phyloP scores from a whole-genome alignment of 768 basidiomycete genomes.

The Boletus patriciae region DNA sequence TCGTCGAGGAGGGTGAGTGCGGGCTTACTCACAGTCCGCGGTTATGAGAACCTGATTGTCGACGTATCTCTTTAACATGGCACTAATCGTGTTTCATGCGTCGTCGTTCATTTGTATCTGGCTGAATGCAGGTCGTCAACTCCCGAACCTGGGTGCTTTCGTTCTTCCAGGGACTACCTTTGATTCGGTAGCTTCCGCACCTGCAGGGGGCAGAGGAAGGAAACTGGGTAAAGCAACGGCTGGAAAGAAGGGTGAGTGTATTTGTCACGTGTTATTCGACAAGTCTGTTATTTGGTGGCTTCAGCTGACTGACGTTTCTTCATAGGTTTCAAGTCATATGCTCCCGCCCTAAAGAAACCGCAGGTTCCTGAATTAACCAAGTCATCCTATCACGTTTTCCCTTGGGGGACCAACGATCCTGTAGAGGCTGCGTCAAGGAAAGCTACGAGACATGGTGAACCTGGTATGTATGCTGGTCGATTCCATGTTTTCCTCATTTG shows the following conservation, averaged over 20 bases:
- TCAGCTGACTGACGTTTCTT: background rate
- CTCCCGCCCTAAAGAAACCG: conserved; percentile 13
- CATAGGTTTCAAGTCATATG: conserved; percentile 9
- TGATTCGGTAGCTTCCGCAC: conserved; percentile 13
- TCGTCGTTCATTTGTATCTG: background rate
- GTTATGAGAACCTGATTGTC: no score
- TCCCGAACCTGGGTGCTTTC: conserved; percentile 30
- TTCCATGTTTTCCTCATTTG: background rate
- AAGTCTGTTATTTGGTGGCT: background rate
- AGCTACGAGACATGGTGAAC: conserved; percentile 12
- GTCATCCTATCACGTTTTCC: conserved; percentile 69
- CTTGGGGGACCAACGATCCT: conserved; percentile 88
- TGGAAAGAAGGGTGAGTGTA: conserved; percentile 16
- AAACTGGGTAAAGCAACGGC: conserved; percentile 15
- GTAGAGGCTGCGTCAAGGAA: conserved; percentile 41
- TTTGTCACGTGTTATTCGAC: background rate
- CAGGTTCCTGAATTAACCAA: conserved; percentile 24
- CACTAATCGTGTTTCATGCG: background rate
- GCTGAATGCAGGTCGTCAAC: conserved; percentile 10
- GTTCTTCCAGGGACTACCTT: conserved; percentile 21
- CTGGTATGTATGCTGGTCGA: conserved; percentile 7
- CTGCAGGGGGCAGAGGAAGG: background rate
- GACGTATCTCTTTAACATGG: no score
- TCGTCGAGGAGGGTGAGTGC: conserved; percentile 17
- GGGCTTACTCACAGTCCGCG: background rate